Evolutionary conservation across 176 grass and related monocot species (phyloP).

Genomic region (Stipa capillata): DNA sequence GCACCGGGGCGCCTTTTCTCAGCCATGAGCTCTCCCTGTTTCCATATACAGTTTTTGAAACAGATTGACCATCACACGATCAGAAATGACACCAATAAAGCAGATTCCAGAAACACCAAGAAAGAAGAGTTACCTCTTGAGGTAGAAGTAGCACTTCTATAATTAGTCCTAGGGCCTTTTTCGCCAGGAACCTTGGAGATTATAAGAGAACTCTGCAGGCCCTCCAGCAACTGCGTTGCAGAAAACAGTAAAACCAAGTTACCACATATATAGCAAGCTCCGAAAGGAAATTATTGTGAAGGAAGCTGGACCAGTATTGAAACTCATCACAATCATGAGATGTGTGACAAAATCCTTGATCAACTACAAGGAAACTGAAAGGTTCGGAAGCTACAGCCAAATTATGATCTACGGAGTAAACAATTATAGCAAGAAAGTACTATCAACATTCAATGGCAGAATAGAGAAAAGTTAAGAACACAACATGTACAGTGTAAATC

Average conservation of each 20-base stretch:
- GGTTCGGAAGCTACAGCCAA: constrained; percentile 8
- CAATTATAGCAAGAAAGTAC: background rate
- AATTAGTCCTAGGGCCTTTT: constrained; percentile 49
- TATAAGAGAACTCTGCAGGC: constrained; percentile 87
- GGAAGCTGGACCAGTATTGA: background rate
- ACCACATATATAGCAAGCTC: background rate
- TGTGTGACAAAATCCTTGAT: background rate
- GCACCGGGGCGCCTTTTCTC: constrained; percentile 13
- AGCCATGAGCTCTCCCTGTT: constrained; percentile 50
- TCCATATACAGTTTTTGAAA: background rate
- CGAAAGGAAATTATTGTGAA: background rate
- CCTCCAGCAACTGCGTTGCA: constrained; percentile 69
- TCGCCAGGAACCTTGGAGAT: constrained; percentile 73
- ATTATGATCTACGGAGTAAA: constrained; percentile 1
- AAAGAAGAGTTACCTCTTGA: constrained; percentile 48
- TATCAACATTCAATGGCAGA: constrained; percentile 4
- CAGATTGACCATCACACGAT: background rate
- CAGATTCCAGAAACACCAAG: background rate
- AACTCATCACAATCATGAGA: background rate
- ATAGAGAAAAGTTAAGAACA: background rate
- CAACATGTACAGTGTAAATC: background rate
- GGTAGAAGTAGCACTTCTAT: constrained; percentile 40
- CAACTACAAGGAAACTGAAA: background rate
- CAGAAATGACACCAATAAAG: background rate
- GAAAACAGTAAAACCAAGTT: constrained; percentile 8